Conservation (phyloP, 441 rosid species). For the Populus hybrid region DNA sequence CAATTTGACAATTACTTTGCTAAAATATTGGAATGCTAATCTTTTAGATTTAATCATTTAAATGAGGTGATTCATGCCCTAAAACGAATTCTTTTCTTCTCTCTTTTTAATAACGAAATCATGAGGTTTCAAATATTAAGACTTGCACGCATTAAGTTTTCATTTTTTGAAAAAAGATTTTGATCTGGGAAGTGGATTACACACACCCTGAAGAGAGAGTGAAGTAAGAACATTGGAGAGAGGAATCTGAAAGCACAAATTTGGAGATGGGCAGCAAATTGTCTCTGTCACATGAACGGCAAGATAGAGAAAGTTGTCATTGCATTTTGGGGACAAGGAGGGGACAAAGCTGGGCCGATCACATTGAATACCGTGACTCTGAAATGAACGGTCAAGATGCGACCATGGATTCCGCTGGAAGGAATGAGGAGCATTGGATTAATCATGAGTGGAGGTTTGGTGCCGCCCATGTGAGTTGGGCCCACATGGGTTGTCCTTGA, state of each 20-base stretch:
- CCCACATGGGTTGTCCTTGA: constrained; percentile 31
- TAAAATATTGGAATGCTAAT: too few relatives aligned
- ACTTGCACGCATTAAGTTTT: background rate
- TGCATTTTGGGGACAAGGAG: constrained; percentile 29
- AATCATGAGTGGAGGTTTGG: background rate
- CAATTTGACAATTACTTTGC: too few relatives aligned
- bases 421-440: constrained; percentile 24
- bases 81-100: too few relatives aligned
- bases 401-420: background rate
- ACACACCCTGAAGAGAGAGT: constrained; percentile 11
- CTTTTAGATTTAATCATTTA: too few relatives aligned
- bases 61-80: too few relatives aligned
- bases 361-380: constrained; percentile 25
- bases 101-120: too few relatives aligned
- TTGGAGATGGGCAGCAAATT: constrained; percentile 20
- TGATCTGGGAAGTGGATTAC: background rate
- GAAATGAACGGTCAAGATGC: constrained; percentile 19
- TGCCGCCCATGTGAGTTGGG: constrained; percentile 27
- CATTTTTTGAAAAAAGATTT: fast-evolving
- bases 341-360: constrained; percentile 36
- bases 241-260: constrained; percentile 11
- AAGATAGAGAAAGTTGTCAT: constrained; percentile 25
- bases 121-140: background rate
- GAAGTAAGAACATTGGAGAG: background rate
- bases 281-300: constrained; percentile 37